Evolutionary conservation across 2,329 filamentous ascomycete species (phyloP).

Genomic region (Chlorencoelia australis): DNA sequence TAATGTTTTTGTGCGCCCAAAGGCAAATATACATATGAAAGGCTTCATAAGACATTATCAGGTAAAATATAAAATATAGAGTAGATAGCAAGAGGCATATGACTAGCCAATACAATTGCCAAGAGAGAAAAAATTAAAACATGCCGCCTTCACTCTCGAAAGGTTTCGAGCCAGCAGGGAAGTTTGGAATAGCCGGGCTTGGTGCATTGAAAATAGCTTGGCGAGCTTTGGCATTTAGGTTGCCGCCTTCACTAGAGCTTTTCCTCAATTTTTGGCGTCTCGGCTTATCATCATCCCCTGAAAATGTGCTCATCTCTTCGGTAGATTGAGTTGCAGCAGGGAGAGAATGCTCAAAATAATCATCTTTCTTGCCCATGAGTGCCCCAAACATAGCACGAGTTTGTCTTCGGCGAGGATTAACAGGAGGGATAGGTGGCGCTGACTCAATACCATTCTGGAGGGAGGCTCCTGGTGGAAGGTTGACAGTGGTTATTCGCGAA

Average conservation of each 20-base stretch:
- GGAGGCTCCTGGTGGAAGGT: conserved; percentile 22
- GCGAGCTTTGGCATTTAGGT: conserved; percentile 22
- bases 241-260: conserved; percentile 25
- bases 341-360: conserved; percentile 15
- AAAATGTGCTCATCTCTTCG: conserved; percentile 27
- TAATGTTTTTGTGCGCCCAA: conserved; percentile 15
- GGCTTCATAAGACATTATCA: conserved; percentile 22
- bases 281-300: conserved; percentile 24
- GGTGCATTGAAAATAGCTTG: conserved; percentile 17
- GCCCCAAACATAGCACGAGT: conserved; percentile 25
- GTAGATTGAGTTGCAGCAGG: conserved; percentile 22
- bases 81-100: conserved; percentile 16
- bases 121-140: conserved; percentile 17
- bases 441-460: conserved; percentile 19
- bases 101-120: neutral
- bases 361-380: conserved; percentile 18
- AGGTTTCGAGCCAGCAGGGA: conserved; percentile 4
- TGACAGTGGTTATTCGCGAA: conserved; percentile 24
- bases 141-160: conserved; percentile 20
- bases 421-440: conserved; percentile 26
- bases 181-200: conserved; percentile 22
- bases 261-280: conserved; percentile 22
- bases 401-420: conserved; percentile 25
- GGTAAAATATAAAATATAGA: conserved; percentile 9
- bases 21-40: conserved; percentile 16